Conservation (phyloP, 768 basidiomycete species). For the Boletus barrowsii region DNA sequence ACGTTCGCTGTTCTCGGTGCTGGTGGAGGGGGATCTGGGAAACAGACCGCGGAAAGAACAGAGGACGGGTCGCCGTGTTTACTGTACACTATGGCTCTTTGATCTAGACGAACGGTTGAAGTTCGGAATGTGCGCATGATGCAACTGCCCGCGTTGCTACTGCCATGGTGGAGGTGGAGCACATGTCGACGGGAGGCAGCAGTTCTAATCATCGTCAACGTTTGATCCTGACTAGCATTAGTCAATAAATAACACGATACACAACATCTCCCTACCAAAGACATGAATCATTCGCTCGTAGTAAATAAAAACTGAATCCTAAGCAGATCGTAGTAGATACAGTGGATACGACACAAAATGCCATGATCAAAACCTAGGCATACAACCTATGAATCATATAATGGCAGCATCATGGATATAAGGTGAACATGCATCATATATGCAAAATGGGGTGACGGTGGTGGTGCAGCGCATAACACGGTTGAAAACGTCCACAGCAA, state of each 20-base stretch:
- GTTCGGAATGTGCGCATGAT: conserved; percentile 28
- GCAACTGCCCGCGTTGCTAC: not conserved
- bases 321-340: conserved; percentile 11
- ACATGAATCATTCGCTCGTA: no score
- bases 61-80: conserved; percentile 56
- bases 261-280: no score
- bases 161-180: not conserved
- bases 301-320: not conserved
- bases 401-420: conserved; percentile 17
- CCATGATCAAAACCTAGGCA: conserved; percentile 16
- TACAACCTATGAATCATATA: conserved; percentile 20
- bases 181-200: not conserved
- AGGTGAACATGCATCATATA: conserved; percentile 14
- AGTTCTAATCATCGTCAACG: conserved; percentile 1
- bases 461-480: conserved; percentile 5
- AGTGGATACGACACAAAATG: conserved; percentile 2
- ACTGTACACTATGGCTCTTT: conserved; percentile 67
- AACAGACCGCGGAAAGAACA: conserved; percentile 55
- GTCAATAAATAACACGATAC: no score
- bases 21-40: conserved; percentile 52
- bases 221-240: no score
- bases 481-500: conserved; percentile 1
- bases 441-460: not conserved
- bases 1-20: conserved; percentile 59
- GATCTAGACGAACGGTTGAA: conserved; percentile 31